Base-by-base conservation (phyloP, 2,329 filamentous ascomycete genomes). In the Annulohypoxylon truncatum region DNA sequence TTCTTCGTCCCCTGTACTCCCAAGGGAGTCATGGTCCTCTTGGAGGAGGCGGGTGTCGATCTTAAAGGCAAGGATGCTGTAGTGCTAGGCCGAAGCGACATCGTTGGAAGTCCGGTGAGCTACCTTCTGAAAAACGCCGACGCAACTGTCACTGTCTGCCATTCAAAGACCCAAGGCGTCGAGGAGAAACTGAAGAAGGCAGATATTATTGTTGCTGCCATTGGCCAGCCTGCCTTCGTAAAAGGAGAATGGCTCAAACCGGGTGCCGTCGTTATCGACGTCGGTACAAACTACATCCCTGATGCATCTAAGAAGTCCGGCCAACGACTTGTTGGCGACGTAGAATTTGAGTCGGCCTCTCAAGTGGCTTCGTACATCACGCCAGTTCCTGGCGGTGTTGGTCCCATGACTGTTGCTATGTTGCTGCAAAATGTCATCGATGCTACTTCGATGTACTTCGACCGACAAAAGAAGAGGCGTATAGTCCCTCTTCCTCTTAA, bases 341-440 rank as follows among this genome's bases (percentile, higher is more conserved):
- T 99, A 42, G 94, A 99, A 75, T 98, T 90, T 74, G 93, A 94
- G 54, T 89, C 92, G 44, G 95, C 95, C 13, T 86, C 86, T 13
- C 85, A 96, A 77, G 92, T 97, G 42, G 96, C 94, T 18, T 97
- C 94, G 2, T 88, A 92, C 75, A 97, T 99, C 76, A 99, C 96
- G 2, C 96, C 96, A 0, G 96, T 99, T 1, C 96, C 96, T 1
- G 96, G 96, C 61, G 96, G 96, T 79, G 96, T 99, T 64, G 96
- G 96, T 0, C 96, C 96, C 53, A 99, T 99, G 96, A 99, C 96
- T 2, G 94, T 99, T 69, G 96, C 96, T 65, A 99, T 99, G 96
- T 85, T 99, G 50, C 83, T 99, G 74, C 92, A 97, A 80, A 99
- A 99, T 76, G 94, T 98, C 7, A 91, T 98, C 59, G 91, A 95